Evolutionary conservation across 2,329 filamentous ascomycete genomes (phyloP).

Genomic region (Mariannaea elegans): DNA sequence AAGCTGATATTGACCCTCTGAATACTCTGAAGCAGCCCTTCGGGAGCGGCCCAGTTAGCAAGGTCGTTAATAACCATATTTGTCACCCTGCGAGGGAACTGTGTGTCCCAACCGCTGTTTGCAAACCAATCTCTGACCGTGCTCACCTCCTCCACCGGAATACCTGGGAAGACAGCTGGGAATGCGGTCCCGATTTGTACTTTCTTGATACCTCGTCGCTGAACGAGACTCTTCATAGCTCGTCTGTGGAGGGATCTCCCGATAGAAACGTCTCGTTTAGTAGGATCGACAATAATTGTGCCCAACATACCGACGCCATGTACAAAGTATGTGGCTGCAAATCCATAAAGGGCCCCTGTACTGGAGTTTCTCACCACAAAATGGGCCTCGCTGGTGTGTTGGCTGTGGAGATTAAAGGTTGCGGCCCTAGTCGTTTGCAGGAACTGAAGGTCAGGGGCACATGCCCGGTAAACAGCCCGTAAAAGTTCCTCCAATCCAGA

Average conservation of each 20-base stretch:
- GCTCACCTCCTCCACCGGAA: conserved; percentile 66
- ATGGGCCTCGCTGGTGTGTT: conserved; percentile 80
- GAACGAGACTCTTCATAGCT: conserved; percentile 77
- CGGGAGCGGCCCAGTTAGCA: conserved; percentile 76
- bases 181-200: conserved; percentile 84
- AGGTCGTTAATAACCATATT: conserved; percentile 80
- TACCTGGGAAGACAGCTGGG: conserved; percentile 86
- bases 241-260: conserved; percentile 89
- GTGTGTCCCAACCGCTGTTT: conserved; percentile 86
- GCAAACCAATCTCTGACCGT: conserved; percentile 80
- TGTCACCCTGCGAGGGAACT: conserved; percentile 63
- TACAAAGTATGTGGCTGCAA: conserved; percentile 88
- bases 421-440: conserved; percentile 74
- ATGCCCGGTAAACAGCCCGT: conserved; percentile 72
- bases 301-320: conserved; percentile 79
- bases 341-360: conserved; percentile 89
- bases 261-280: conserved; percentile 86
- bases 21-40: conserved; percentile 78
- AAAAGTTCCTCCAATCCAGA: conserved; percentile 80
- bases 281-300: conserved; percentile 88
- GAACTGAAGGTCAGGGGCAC: conserved; percentile 73
- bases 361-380: conserved; percentile 95
- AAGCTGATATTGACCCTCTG: conserved; percentile 79
- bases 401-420: conserved; percentile 78
- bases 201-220: conserved; percentile 76